A percentile compares a stretch with the other conserved stretches of the same genome.
Conservation (phyloP, 306 rosid genomes). For the Trifolium fragiferum region DNA sequence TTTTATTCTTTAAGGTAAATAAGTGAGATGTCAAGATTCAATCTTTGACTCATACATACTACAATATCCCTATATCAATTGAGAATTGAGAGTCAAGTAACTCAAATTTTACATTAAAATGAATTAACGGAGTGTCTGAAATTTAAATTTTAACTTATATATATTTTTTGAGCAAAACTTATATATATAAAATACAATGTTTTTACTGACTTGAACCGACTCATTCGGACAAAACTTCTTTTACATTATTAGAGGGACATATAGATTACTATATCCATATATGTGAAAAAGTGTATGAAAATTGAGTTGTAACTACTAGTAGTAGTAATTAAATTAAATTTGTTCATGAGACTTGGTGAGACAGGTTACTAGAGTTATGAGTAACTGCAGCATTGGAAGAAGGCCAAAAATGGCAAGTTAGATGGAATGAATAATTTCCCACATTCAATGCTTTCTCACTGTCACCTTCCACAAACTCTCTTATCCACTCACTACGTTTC, state of each 20-base stretch:
- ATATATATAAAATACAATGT: too few relatives aligned
- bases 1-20: too few relatives aligned
- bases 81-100: too few relatives aligned
- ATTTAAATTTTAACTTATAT: too few relatives aligned
- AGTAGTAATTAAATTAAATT: not conserved
- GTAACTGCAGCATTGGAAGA: not conserved
- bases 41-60: too few relatives aligned
- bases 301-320: not conserved
- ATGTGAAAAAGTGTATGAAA: not conserved
- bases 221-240: too few relatives aligned
- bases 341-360: not conserved
- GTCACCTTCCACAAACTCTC: conserved; percentile 4
- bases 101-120: too few relatives aligned
- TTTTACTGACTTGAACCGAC: too few relatives aligned
- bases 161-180: too few relatives aligned
- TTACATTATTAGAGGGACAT: not conserved
- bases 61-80: too few relatives aligned
- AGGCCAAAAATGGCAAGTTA: not conserved
- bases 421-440: not conserved
- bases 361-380: not conserved
- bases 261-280: not conserved
- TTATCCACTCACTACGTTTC: conserved; percentile 23
- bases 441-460: conserved; percentile 8
- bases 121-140: too few relatives aligned
- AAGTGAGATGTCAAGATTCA: too few relatives aligned